These are phyloP conservation scores for Aspergillus homomorphus DNA, from an alignment of 495 filamentous ascomycete genomes.

Conservation along the genomic window DNA sequence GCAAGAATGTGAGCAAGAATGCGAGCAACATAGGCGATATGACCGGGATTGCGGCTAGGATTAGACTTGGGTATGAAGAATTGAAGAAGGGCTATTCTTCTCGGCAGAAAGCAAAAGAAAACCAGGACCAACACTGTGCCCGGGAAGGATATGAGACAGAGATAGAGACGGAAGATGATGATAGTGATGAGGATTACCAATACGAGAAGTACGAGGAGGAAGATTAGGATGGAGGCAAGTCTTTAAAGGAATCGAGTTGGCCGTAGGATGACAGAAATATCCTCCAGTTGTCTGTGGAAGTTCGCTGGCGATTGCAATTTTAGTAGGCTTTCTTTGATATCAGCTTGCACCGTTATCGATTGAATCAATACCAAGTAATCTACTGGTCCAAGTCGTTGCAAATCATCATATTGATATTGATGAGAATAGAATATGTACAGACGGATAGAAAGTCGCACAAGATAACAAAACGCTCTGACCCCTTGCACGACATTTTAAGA, in stretches of 20 bases:
- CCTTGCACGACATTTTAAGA: slow-evolving; percentile 8
- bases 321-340: not conserved
- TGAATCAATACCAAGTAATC: not conserved
- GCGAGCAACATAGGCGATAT: not conserved
- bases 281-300: not conserved
- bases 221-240: not conserved
- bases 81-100: not conserved
- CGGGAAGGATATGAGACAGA: not conserved
- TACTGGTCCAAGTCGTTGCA: not conserved
- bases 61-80: not conserved
- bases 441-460: not conserved
- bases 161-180: not conserved
- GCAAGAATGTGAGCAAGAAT: not conserved
- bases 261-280: not conserved
- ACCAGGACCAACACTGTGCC: not conserved
- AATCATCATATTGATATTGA: slow-evolving; percentile 14
- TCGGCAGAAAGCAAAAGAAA: not conserved
- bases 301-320: not conserved
- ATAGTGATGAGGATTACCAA: not conserved
- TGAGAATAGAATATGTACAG: slow-evolving; percentile 18
- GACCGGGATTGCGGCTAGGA: not conserved
- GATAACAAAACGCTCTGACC: slow-evolving; percentile 22
- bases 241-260: too few species aligned
- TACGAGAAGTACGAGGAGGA: not conserved
- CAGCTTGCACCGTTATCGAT: not conserved